These are phyloP conservation scores for Tylopilus balloui DNA, from an alignment of 768 basidiomycete genomes.

Conservation along the genomic window DNA sequence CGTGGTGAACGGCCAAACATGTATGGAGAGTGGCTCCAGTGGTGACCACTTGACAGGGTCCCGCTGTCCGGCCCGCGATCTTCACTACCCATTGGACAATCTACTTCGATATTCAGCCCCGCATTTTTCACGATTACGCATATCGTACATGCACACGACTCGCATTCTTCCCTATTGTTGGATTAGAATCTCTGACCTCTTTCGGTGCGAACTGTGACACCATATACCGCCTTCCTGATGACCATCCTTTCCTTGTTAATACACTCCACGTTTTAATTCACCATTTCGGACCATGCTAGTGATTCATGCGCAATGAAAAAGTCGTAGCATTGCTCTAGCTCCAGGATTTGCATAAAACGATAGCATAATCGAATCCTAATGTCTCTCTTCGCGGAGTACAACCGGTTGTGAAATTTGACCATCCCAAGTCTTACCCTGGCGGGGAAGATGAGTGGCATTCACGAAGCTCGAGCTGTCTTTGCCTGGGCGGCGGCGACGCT, in stretches of 20 bases:
- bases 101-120: slow-evolving; percentile 27
- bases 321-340: slow-evolving; percentile 10
- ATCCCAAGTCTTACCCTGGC: neutral
- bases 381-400: neutral
- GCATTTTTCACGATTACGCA: slow-evolving; percentile 25
- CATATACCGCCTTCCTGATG: slow-evolving; percentile 30
- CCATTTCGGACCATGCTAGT: slow-evolving; percentile 16
- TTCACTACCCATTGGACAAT: slow-evolving; percentile 21
- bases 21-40: slow-evolving; percentile 81
- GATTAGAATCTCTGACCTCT: slow-evolving; percentile 27
- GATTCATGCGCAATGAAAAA: slow-evolving; percentile 9
- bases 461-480: slow-evolving; percentile 27
- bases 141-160: slow-evolving; percentile 26
- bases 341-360: slow-evolving; percentile 18
- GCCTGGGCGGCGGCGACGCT: slow-evolving; percentile 67
- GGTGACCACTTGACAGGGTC: slow-evolving; percentile 32
- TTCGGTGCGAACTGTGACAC: slow-evolving; percentile 26
- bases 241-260: slow-evolving; percentile 24
- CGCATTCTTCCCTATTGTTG: slow-evolving; percentile 29
- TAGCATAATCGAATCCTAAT: slow-evolving; percentile 30
- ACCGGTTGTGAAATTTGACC: too few species aligned
- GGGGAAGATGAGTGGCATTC: neutral
- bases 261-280: slow-evolving; percentile 17
- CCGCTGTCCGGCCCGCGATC: slow-evolving; percentile 6
- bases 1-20: slow-evolving; percentile 90